Conservation (phyloP, 768 basidiomycete genomes). For the Mycena sanguinolenta region DNA sequence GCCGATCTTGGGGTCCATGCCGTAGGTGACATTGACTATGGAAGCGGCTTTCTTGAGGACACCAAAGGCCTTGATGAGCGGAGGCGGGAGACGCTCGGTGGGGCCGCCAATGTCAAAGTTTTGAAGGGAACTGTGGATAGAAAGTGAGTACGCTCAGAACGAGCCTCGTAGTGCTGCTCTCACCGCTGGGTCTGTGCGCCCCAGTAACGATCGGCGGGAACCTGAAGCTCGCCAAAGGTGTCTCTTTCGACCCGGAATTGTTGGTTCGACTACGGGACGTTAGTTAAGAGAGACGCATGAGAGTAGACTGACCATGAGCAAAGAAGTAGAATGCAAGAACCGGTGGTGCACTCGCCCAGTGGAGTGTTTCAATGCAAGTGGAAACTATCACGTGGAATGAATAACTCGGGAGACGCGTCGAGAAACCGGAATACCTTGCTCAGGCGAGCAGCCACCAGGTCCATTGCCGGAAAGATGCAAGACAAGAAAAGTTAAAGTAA, state of each 20-base stretch:
- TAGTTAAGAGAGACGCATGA: constrained; percentile 38
- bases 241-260: constrained; percentile 88
- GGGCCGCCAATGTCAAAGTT: constrained; percentile 99
- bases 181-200: constrained; percentile 98
- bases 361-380: constrained; percentile 6
- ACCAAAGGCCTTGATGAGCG: constrained; percentile 98
- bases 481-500: neutral
- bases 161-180: constrained; percentile 7
- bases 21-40: constrained; percentile 89
- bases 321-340: constrained; percentile 26
- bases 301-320: constrained; percentile 22
- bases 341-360: constrained; percentile 7
- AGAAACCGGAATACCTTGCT: neutral
- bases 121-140: constrained; percentile 78
- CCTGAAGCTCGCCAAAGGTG: constrained; percentile 95
- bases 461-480: constrained; percentile 16
- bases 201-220: constrained; percentile 93
- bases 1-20: constrained; percentile 89
- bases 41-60: constrained; percentile 98
- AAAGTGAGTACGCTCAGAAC: neutral
- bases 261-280: constrained; percentile 52
- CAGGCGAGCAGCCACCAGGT: constrained; percentile 21
- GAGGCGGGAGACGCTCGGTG: constrained; percentile 91
- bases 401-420: neutral
- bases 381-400: constrained; percentile 26